These are phyloP conservation scores for Phaeosphaeria sp. DNA, from an alignment of 2,329 filamentous ascomycete species.

Conservation along the genomic window DNA sequence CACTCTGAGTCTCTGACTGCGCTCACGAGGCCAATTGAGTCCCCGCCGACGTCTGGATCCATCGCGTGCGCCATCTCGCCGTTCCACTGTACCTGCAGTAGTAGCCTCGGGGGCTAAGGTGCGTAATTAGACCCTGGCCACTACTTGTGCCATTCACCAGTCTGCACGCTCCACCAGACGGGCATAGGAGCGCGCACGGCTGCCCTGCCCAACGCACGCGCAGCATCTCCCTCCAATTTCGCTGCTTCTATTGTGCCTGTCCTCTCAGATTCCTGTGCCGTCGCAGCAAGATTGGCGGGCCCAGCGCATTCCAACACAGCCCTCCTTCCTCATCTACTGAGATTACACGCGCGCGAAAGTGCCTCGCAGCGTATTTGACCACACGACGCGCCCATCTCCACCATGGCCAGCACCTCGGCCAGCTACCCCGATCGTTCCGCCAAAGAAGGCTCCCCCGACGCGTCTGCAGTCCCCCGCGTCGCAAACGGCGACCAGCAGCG, in stretches of 20 bases:
- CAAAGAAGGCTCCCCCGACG: conserved; percentile 38
- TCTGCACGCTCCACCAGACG: conserved; percentile 1
- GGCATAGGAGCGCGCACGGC: background rate
- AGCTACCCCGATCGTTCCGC: conserved; percentile 16
- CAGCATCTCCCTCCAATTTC: conserved; percentile 32
- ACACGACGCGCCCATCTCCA: conserved; percentile 22
- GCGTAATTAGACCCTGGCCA: conserved; percentile 4
- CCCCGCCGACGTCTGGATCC: background rate
- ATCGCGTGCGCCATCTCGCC: background rate
- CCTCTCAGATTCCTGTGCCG: conserved; percentile 9
- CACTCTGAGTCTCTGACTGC: too few relatives aligned
- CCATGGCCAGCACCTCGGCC: conserved; percentile 35
- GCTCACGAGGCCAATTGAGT: background rate
- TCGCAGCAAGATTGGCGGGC: conserved; percentile 16
- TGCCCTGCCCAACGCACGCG: conserved; percentile 13
- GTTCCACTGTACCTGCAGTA: conserved; percentile 6
- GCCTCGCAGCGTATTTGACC: conserved; percentile 26
- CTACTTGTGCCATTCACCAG: conserved; percentile 1
- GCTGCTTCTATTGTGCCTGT: conserved; percentile 3
- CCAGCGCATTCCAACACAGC: conserved; percentile 21
- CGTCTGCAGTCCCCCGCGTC: conserved; percentile 22
- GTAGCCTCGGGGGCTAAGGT: background rate
- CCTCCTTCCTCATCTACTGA: conserved; percentile 31
- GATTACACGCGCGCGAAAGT: conserved; percentile 30
- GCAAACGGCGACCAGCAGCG: conserved; percentile 29